Evolutionary conservation across 768 basidiomycete genomes (phyloP).

Genomic region (Tulasnella sp.): DNA sequence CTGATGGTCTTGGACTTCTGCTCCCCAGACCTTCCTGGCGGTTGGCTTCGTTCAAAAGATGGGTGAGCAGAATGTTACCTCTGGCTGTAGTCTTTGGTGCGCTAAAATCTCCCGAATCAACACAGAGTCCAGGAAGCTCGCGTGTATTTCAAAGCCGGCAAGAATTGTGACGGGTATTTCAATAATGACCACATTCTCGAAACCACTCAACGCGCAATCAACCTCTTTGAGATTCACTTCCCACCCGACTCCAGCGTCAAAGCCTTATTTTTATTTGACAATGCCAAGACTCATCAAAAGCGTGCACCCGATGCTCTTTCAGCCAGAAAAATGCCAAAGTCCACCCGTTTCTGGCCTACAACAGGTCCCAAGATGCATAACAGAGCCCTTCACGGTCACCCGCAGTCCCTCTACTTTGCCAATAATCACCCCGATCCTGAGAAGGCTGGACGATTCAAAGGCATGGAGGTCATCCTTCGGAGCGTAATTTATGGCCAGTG

Average conservation of each 20-base stretch:
- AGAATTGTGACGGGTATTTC: neutral
- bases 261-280: conserved; percentile 24
- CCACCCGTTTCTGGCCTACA: neutral
- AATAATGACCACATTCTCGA: neutral
- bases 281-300: conserved; percentile 29
- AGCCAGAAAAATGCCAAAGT: conserved; percentile 28
- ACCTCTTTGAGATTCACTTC: neutral
- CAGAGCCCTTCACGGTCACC: conserved; percentile 16
- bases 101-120: neutral
- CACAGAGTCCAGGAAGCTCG: neutral
- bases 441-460: conserved; percentile 29
- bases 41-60: neutral
- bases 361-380: conserved; percentile 24
- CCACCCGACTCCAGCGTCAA: neutral
- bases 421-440: conserved; percentile 22
- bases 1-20: neutral
- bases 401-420: conserved; percentile 27
- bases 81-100: too few species aligned
- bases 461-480: conserved; percentile 27
- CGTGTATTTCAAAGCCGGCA: neutral
- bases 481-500: conserved; percentile 13
- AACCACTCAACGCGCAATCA: neutral
- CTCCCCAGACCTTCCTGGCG: neutral
- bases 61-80: too few species aligned
- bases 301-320: conserved; percentile 24